phyloP scores from a whole-genome alignment of 352 stramenopile species.

The Pythium periplocum region DNA sequence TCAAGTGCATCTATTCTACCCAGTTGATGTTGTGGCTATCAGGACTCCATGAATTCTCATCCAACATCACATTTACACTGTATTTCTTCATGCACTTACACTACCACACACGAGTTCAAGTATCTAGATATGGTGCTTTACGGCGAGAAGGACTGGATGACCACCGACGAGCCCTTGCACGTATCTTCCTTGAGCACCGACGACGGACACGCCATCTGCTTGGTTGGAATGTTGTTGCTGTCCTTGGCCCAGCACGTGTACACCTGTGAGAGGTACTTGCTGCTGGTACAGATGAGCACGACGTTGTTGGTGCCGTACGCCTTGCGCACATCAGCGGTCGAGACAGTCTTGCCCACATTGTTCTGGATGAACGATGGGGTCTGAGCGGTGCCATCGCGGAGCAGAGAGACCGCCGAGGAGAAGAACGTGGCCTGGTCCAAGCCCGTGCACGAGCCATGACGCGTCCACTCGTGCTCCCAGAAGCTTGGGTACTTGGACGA shows the following conservation, averaged over 20 bases:
- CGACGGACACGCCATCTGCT: conserved; percentile 33
- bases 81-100: background rate
- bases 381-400: conserved; percentile 38
- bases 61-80: background rate
- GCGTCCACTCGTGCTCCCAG: conserved; percentile 90
- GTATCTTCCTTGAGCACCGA: conserved; percentile 65
- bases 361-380: conserved; percentile 53
- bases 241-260: conserved; percentile 75
- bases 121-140: too few species aligned
- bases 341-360: conserved; percentile 48
- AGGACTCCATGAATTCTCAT: too few species aligned
- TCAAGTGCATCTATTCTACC: too few species aligned
- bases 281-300: conserved; percentile 34
- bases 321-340: conserved; percentile 30
- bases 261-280: conserved; percentile 50
- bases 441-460: conserved; percentile 89
- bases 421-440: conserved; percentile 85
- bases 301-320: conserved; percentile 16
- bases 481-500: conserved; percentile 75
- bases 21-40: too few species aligned
- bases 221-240: conserved; percentile 35
- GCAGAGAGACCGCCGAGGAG: conserved; percentile 59
- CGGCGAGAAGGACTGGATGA: conserved; percentile 36
- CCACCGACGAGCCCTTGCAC: conserved; percentile 36
- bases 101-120: background rate